Base-by-base conservation (phyloP, 139 green algal genomes). In the Desmodesmus armatus region DNA sequence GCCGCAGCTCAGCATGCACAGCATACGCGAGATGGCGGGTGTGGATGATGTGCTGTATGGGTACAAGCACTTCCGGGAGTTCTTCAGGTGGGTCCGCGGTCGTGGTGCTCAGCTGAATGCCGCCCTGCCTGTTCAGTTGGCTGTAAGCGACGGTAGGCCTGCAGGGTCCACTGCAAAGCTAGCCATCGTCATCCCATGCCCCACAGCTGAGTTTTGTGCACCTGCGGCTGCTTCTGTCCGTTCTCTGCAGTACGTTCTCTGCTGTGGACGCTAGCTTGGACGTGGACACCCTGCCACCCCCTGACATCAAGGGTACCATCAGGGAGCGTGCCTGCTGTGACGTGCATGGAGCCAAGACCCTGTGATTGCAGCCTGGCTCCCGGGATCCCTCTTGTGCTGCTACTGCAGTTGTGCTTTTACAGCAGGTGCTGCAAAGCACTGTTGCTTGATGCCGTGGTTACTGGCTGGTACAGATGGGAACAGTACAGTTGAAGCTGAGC, bases 21-120 rank as follows among this genome's bases (percentile, higher is more conserved):
- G 82, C 80, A 97, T 98, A 37, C 91, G 97, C 6, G 96, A 98
- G 90, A 95, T 96, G 93, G 91, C 90, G 40, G 91, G 85, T 9
- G 88, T 91, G 27, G 92, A 92, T 51, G 95, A 98, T 82, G 84
- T 96, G 5, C 87, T 70, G 1, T 82, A 94, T 53, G 89, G 88
- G 47, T 93, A 94, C 74, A 63, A 88, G 39, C 94, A 97, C 85
- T 94, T 98, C 80, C 63, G 86, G 11, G 90, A 91, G 3, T 98
- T 97, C 82, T 97, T 94, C 78, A 92, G 63, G 91, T 87, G 49
- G 33, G 63, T 75, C 4, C 37, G 13, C n/a, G 47, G 2, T 67
- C 21, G 7, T 35, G 58, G n/a, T n/a, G n/a, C n/a, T n/a, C n/a
- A n/a, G n/a, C n/a, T n/a, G n/a, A n/a, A n/a, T n/a, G n/a, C n/a